Base-by-base conservation (phyloP, 2,329 filamentous ascomycete species). In the Biscogniauxia mediterranea region DNA sequence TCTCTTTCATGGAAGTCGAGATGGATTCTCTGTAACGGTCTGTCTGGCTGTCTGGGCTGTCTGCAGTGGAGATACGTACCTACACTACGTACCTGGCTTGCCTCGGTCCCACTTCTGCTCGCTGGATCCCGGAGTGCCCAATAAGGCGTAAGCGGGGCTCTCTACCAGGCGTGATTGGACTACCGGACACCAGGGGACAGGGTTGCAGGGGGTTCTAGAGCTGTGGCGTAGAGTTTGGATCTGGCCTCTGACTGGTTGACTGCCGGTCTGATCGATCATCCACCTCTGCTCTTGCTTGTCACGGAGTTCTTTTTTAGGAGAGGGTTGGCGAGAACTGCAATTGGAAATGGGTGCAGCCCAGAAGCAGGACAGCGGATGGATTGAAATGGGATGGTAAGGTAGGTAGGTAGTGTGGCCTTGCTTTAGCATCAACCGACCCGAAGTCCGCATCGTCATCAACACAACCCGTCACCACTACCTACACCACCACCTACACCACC, bases 181-280 rank as follows among this genome's bases (percentile, higher is more conserved):
- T 15, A n/a, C 15, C 17, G 17, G 38, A 46, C 6, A 46, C 15
- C 38, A 46, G 38, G 38, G 38, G 38, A 17, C 38, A 46, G 38
- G 38, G 38, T 5, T 46, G 38, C 38, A 46, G 38, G 38, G 38
- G 38, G 13, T 46, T 46, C 38, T 46, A 46, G 38, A 46, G 38
- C 38, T 46, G 38, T 46, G 38, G 38, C 7, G 38, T 42, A 62
- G 57, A 62, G 62, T 58, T 59, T 66, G 57, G 64, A 53, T 59
- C 59, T 63, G 58, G 62, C 38, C 38, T 46, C 38, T 46, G 38
- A 46, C 38, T 46, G 38, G 38, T 11, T 46, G 38, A 46, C 38
- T 46, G 38, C 63, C 55, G 52, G 62, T 64, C 60, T 65, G 59
- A 66, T 66, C 64, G 64, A 66, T 66, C 64, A 56, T 63, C 64